Percentiles rank a stretch among this genome's conserved stretches.
Conservation (phyloP, 768 basidiomycete species). For the Auriscalpium vulgare region DNA sequence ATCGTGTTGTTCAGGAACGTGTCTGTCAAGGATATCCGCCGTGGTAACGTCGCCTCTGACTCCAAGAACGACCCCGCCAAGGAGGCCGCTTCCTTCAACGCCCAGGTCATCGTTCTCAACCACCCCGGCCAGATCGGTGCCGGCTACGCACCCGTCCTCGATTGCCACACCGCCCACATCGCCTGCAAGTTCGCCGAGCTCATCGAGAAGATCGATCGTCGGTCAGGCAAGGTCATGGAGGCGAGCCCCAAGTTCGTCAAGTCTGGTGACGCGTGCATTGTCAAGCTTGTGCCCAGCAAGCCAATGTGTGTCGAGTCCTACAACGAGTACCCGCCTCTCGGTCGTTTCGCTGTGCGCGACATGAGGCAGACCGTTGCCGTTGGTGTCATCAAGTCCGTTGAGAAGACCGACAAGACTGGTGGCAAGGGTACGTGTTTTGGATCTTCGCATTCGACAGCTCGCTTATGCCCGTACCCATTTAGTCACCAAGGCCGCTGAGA, state of each 20-base stretch:
- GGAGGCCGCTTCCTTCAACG: constrained; percentile 98
- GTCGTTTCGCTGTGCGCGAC: constrained; percentile 99
- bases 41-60: constrained; percentile 99
- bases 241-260: constrained; percentile 93
- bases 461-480: constrained; percentile 10
- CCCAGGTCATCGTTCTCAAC: constrained; percentile 99
- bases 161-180: constrained; percentile 99
- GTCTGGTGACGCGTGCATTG: constrained; percentile 98
- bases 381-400: constrained; percentile 97
- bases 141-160: constrained; percentile 97
- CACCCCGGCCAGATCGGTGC: constrained; percentile 99
- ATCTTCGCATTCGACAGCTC: background rate
- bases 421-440: constrained; percentile 62
- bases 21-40: constrained; percentile 99
- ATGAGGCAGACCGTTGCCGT: constrained; percentile 99
- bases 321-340: constrained; percentile 97
- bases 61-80: constrained; percentile 99
- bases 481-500: constrained; percentile 96
- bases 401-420: constrained; percentile 83
- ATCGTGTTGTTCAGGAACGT: constrained; percentile 68
- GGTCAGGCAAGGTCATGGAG: constrained; percentile 91
- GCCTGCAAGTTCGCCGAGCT: constrained; percentile 99
- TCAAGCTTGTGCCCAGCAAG: constrained; percentile 94
- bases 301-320: constrained; percentile 94
- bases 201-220: constrained; percentile 99